Evolutionary conservation across 1,139 yeast genomes (phyloP), one percentile per base, ranked within the genome.

Genomic region (Suhomyces chickasaworum): DNA sequence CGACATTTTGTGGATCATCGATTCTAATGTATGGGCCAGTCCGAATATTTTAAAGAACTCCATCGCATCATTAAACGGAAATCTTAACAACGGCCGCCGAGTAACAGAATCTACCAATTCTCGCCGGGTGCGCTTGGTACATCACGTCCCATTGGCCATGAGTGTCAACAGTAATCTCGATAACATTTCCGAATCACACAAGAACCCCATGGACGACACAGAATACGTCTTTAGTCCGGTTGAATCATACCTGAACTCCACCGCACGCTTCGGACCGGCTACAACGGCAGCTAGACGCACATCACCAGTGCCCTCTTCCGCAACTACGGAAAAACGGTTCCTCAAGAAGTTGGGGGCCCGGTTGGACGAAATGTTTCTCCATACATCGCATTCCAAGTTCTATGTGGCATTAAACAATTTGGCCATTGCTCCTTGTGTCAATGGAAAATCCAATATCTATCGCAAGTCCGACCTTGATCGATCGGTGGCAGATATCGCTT

Each of bases 381-480:
- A 85, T 41, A 85, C 96, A 0, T 81, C 95, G 1, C 97, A 89
- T 66, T 82, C 91, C 47, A 89, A 89, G 66, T 89, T 89, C 63
- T 89, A 89, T 64, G 81, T 85, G 6, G 83, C 89, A 30, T 80
- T 89, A 58, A 89, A 89, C 62, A 80, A 83, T 50, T 67, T 86
- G 13, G 81, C 85, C n/a, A 68, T 88, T 18, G 96, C 96, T 0
- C 95, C 97, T 0, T 89, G 97, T 66, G 95, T 89, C 42, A 89
- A 87, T 72, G 97, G 97, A n/a, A 89, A 90, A 63, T 86, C 95
- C 18, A 89, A 89, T 61, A 59, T 89, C 41, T 89, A 87, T 63
- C 72, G 95, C 17, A 74, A 81, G 40, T 80, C 89, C 1, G 89
- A 81, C 46, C 65, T 89, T 35, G 95, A 88, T 62, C 56, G 53